A percentile compares a stretch with the other conserved stretches of the same genome.
Evolutionary conservation across 495 filamentous ascomycete genomes (phyloP).

Genomic region (Hypoxylon perforatum): DNA sequence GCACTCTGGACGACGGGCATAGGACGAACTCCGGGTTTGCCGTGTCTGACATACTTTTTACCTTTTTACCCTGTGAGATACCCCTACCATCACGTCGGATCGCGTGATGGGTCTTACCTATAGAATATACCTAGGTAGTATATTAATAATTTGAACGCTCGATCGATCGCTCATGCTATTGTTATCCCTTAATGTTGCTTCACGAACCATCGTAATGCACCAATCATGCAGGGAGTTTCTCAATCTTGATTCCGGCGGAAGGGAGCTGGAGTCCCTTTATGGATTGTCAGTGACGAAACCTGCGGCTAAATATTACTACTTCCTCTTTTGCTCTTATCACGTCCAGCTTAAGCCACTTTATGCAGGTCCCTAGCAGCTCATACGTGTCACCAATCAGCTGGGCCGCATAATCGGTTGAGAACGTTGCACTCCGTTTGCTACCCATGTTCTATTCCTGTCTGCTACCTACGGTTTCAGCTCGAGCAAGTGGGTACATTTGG

Average conservation of each 20-base stretch:
- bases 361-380: conserved; percentile 25
- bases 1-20: conserved; percentile 4
- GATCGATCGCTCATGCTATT: conserved; percentile 3
- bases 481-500: background rate
- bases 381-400: conserved; percentile 33
- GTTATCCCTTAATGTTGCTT: background rate
- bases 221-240: background rate
- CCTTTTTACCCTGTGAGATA: conserved; percentile 39
- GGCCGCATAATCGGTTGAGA: conserved; percentile 4
- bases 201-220: background rate
- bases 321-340: conserved; percentile 14
- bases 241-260: conserved; percentile 4
- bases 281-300: conserved; percentile 18
- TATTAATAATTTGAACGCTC: conserved; percentile 17
- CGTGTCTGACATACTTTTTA: conserved; percentile 11
- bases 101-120: conserved; percentile 36
- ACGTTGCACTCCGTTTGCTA: conserved; percentile 1
- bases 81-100: conserved; percentile 32
- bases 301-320: conserved; percentile 34
- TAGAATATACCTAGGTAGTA: conserved; percentile 23
- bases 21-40: conserved; percentile 22
- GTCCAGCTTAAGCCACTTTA: conserved; percentile 18
- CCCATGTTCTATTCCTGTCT: conserved; percentile 4
- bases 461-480: background rate
- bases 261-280: conserved; percentile 6